Evolutionary conservation across 192 early-diverging fungal genomes (phyloP), one percentile per base, ranked within the genome.

Genomic region (Coemansia sp.): DNA sequence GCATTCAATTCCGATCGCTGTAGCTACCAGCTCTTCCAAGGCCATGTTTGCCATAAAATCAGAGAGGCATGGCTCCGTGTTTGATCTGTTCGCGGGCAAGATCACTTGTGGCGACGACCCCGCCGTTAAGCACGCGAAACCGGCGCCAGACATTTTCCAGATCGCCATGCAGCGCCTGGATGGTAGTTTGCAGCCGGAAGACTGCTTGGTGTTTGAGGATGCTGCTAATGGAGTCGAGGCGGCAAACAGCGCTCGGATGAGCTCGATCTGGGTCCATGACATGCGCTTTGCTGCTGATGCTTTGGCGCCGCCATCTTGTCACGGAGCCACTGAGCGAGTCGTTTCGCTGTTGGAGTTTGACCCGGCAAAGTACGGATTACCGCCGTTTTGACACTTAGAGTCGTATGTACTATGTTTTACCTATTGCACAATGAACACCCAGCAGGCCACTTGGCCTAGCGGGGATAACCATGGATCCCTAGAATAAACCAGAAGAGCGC

Each of bases 181-280:
- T 41, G 75, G 70, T 61, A 69, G 69, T 24, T 61, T 80, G 0
- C 76, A 76, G 44, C 72, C 81, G 3, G 79, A 83, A 5, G 84
- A 89, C 8, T 92, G 92, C 65, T 85, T 98, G 43, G 95, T 98
- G 29, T 98, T 98, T 90, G 97, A 98, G 77, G 95, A 98, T 66
- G 90, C 95, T 3, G 73, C 84, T 20, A 88, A 88, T 64, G 97
- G 97, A 16, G 89, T 97, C 3, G 64, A 92, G 68, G 95, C 95
- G 2, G 97, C 89, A 6, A 79, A 88, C 18, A 89, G 87, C 70
- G 97, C 97, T 2, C 81, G 81, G 1, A 96, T 97, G 95, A 84
- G 84, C 70, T 89, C 87, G 70, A 68, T 95, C 39, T 97, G 95
- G 95, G 90, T 97, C 18, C 97, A 96, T 12, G 95, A 98, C 85